Conservation (phyloP, 306 rosid genomes). For the Trichosanthes truncata region DNA sequence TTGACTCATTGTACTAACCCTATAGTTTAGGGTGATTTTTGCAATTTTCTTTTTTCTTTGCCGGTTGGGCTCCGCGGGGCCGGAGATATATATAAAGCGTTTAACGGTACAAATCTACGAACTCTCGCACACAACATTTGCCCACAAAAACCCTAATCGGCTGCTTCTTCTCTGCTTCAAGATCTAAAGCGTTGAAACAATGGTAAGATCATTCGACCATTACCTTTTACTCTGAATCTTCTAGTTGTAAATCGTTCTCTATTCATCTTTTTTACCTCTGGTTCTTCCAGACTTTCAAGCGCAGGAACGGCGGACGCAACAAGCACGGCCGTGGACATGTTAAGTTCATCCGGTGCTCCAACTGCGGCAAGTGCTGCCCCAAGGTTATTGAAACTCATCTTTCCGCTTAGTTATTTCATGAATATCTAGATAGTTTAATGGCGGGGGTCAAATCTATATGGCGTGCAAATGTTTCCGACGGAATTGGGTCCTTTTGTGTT, state of each 20-base stretch:
- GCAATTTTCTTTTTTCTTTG: background rate
- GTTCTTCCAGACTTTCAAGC: conserved; percentile 65
- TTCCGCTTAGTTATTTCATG: background rate
- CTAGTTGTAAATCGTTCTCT: background rate
- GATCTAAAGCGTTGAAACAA: background rate
- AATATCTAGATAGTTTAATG: background rate
- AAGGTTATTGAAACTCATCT: conserved; percentile 34
- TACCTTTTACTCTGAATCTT: background rate
- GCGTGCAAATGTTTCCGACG: background rate
- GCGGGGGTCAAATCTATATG: background rate
- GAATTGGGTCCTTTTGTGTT: background rate
- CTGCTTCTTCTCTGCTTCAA: background rate
- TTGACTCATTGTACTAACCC: too few species aligned
- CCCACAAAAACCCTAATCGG: conserved; percentile 3
- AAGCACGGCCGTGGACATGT: conserved; percentile 95
- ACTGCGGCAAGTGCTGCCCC: conserved; percentile 96
- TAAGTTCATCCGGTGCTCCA: conserved; percentile 81
- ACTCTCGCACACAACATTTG: background rate
- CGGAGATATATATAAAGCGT: background rate
- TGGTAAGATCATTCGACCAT: background rate
- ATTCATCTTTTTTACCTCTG: background rate
- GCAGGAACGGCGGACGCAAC: conserved; percentile 94
- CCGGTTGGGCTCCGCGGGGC: background rate
- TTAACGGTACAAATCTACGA: background rate
- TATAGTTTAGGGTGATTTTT: too few species aligned